Percentiles rank a stretch among this genome's conserved stretches.
These are phyloP conservation scores for Scutellaria barbata DNA, from an alignment of 257 asterid genomes.

Conservation along the genomic window DNA sequence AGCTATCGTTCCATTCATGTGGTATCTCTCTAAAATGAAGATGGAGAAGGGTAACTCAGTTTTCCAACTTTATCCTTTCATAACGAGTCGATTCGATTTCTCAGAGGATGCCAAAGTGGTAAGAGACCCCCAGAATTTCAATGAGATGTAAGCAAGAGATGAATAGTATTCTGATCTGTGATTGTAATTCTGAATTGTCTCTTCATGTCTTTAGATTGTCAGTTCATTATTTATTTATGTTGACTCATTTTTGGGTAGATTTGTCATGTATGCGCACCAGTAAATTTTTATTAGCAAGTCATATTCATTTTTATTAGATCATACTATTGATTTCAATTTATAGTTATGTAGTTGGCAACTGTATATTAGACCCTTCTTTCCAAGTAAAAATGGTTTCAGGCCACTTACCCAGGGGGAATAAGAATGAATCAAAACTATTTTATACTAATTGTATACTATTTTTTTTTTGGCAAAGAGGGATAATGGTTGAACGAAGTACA, in stretches of 20 bases:
- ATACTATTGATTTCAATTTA: background rate
- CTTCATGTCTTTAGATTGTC: background rate
- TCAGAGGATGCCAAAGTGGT: background rate
- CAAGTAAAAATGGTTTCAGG: too few relatives aligned
- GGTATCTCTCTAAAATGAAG: background rate
- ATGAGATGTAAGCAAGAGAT: background rate
- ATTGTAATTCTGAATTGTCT: conserved; percentile 2
- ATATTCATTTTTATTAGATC: background rate
- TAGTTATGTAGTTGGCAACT: background rate
- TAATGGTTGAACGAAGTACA: too few relatives aligned
- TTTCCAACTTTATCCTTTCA: background rate
- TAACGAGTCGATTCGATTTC: conserved; percentile 25
- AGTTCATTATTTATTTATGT: background rate
- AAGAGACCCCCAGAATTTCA: background rate
- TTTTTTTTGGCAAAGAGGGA: too few relatives aligned
- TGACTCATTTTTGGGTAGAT: background rate
- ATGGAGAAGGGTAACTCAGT: conserved; percentile 1
- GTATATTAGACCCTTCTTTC: background rate
- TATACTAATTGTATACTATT: too few relatives aligned
- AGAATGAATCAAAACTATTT: too few relatives aligned
- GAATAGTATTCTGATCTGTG: background rate
- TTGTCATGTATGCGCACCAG: background rate
- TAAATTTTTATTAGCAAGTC: background rate
- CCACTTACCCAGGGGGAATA: too few relatives aligned
- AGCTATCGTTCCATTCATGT: conserved; percentile 10